Conservation (phyloP, 257 asterid species). For the Coffea eugenioides region DNA sequence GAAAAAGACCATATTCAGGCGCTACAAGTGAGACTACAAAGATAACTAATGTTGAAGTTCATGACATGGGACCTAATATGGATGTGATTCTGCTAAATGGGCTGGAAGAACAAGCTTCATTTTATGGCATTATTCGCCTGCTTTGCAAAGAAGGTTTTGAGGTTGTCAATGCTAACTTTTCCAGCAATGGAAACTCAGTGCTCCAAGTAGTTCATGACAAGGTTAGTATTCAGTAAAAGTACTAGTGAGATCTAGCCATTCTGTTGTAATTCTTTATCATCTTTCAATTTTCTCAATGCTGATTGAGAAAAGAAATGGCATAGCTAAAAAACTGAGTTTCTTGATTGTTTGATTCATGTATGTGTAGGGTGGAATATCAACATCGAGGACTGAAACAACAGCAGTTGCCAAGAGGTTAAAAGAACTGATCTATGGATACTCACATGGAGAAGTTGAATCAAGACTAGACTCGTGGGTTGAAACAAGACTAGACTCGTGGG, state of each 20-base stretch:
- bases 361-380: constrained; percentile 31
- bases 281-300: not conserved
- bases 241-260: not conserved
- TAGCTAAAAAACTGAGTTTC: not conserved
- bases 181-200: constrained; percentile 35
- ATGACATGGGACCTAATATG: constrained; percentile 42
- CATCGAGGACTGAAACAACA: constrained; percentile 17
- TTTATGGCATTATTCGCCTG: constrained; percentile 30
- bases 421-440: constrained; percentile 26
- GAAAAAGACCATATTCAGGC: constrained; percentile 12
- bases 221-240: constrained; percentile 18
- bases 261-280: not conserved
- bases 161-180: constrained; percentile 38
- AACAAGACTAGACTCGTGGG: constrained; percentile 23
- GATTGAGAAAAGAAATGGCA: not conserved
- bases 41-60: constrained; percentile 36
- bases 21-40: constrained; percentile 10
- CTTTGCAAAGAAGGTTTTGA: constrained; percentile 37
- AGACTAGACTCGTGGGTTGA: constrained; percentile 28
- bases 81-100: constrained; percentile 29
- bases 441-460: constrained; percentile 29
- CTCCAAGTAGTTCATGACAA: constrained; percentile 40
- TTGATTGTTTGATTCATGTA: not conserved
- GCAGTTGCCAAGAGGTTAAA: constrained; percentile 27
- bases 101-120: constrained; percentile 26